Base-by-base conservation (phyloP, 345 rosid species). In the Mallotus nudiflorus region DNA sequence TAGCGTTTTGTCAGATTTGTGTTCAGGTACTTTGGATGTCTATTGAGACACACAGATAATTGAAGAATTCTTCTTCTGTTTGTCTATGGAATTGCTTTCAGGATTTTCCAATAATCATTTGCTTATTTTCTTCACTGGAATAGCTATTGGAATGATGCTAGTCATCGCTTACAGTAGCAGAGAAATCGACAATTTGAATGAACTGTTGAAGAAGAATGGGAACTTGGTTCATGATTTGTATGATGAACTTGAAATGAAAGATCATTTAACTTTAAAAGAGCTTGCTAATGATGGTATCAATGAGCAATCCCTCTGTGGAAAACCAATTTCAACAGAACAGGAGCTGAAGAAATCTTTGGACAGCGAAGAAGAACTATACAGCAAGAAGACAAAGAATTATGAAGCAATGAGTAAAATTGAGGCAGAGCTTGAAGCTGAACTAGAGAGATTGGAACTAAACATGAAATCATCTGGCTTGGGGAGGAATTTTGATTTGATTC, bases 351-450 rank as follows among this genome's bases (percentile, higher is more conserved):
- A 66, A 16, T 44, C 25, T 14, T 27, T 18, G 28, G 54, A 12
- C 2, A n/a, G 66, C 9, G 29, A 60, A 65, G 68, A 42, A 14
- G 58, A n/a, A n/a, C n/a, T 60, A 18, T 35, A 58, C 12, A 55
- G 69, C 35, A 48, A 56, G 44, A 66, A 66, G 28, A 40, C 61
- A 16, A 68, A 51, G 56, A 71, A 48, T 15, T 49, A 57, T 3
- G 70, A 76, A 49, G 65, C 44, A 28, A 75, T 70, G 76, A 75
- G 72, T 29, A 67, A 78, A 75, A 83, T 78, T 5, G 84, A 80
- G 73, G 83, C 77, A 3, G 78, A 80, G 76, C 80, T 83, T 48
- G 82, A 80, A 57, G 84, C 74, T 31, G 86, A 77, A 58, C 70
- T 80, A 9, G 68, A 72, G 71, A 66, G 76, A 67, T 58, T 83